These are phyloP conservation scores for Phytophthora boehmeriae DNA, from an alignment of 352 stramenopile genomes.

Conservation along the genomic window DNA sequence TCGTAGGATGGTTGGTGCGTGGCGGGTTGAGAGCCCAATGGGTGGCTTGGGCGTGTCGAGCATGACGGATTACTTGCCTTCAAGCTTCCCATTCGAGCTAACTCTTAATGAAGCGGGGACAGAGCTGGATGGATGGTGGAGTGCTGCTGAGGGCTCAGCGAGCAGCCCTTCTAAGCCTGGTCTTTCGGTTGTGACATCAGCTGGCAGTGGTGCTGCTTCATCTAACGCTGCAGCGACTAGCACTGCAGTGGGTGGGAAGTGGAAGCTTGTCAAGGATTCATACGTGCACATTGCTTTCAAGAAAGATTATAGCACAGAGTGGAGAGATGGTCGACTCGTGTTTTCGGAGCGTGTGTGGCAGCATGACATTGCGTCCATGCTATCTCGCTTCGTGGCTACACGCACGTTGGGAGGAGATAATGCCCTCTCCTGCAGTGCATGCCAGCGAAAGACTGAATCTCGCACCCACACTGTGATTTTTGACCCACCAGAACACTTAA, in stretches of 20 bases:
- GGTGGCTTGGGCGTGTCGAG: constrained; percentile 36
- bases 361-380: constrained; percentile 84
- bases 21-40: constrained; percentile 54
- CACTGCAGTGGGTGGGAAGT: constrained; percentile 42
- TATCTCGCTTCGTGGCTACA: constrained; percentile 78
- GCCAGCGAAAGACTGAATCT: constrained; percentile 80
- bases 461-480: constrained; percentile 83
- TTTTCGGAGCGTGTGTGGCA: constrained; percentile 87
- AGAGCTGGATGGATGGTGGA: constrained; percentile 83
- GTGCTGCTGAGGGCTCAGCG: constrained; percentile 43
- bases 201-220: constrained; percentile 9
- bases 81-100: constrained; percentile 74
- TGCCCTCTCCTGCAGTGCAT: constrained; percentile 71
- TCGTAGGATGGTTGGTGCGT: constrained; percentile 63
- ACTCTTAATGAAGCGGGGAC: constrained; percentile 52
- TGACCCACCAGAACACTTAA: constrained; percentile 79
- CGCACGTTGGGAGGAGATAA: constrained; percentile 85
- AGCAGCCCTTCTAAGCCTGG: constrained; percentile 21
- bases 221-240: constrained; percentile 10
- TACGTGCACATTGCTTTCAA: constrained; percentile 91
- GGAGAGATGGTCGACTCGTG: constrained; percentile 74
- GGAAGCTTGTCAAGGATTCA: constrained; percentile 83
- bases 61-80: constrained; percentile 69
- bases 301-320: constrained; percentile 90
- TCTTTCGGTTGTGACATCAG: constrained; percentile 21